These are phyloP conservation scores for Pythium dissotocum DNA, from an alignment of 352 stramenopile species.

Conservation along the genomic window DNA sequence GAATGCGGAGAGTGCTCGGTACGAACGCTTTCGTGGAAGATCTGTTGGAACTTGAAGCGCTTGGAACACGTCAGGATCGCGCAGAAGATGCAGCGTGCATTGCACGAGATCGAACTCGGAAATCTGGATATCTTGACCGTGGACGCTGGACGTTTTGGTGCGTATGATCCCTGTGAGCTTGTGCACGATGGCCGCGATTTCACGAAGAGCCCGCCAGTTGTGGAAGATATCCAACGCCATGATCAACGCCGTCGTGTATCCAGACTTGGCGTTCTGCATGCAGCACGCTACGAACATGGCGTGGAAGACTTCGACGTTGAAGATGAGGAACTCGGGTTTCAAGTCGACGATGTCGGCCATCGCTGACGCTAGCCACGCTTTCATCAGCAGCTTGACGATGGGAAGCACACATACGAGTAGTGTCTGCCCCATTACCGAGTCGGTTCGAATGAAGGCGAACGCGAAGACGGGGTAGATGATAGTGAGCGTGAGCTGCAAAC, in stretches of 20 bases:
- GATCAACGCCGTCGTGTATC: neutral
- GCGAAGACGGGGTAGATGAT: slow-evolving; percentile 3
- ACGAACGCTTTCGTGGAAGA: neutral
- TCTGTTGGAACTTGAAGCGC: neutral
- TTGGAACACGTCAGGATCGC: neutral
- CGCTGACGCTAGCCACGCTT: neutral
- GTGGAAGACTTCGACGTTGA: slow-evolving; percentile 15
- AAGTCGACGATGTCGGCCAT: neutral
- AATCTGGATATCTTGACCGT: neutral
- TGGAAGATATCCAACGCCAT: neutral
- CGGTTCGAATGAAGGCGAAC: neutral
- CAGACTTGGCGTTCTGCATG: slow-evolving; percentile 7
- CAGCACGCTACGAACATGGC: slow-evolving; percentile 1
- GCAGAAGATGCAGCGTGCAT: neutral
- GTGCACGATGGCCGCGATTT: neutral
- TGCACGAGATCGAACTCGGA: slow-evolving; percentile 1
- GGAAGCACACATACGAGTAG: neutral
- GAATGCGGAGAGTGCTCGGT: neutral
- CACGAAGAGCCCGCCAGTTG: neutral
- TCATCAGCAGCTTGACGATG: neutral
- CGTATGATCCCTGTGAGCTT: neutral
- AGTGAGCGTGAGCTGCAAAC: neutral
- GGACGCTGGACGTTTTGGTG: neutral
- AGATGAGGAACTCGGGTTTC: slow-evolving; percentile 1
- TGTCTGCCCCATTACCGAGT: neutral